phyloP scores from a whole-genome alignment of 83 land plant genomes.

The Diphasiastrum complanatum region DNA sequence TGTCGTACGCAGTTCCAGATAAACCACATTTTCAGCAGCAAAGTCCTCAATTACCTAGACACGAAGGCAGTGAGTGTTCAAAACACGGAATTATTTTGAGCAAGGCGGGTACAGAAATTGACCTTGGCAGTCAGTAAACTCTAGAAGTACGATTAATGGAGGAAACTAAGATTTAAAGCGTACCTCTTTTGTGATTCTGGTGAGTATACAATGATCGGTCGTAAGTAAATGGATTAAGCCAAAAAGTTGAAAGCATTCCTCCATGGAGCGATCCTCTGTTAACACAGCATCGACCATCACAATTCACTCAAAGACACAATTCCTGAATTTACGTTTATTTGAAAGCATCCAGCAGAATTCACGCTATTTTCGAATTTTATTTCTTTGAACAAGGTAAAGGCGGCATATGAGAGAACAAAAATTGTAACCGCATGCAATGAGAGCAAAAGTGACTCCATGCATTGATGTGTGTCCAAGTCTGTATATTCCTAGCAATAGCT shows the following conservation, averaged over 20 bases:
- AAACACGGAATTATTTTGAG: neutral
- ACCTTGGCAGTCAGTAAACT: neutral
- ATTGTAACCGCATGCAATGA: too few relatives aligned
- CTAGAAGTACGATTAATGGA: neutral
- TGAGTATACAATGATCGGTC: conserved; percentile 75
- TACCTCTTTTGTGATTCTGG: conserved; percentile 91
- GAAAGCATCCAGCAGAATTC: conserved; percentile 68
- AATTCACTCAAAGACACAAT: too few relatives aligned
- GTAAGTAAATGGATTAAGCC: conserved; percentile 76
- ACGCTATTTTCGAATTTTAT: conserved; percentile 14
- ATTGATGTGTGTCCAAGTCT: too few relatives aligned
- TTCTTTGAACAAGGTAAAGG: neutral
- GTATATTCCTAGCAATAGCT: too few relatives aligned
- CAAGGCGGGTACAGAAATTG: neutral
- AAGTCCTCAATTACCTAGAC: conserved; percentile 89
- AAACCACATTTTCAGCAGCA: conserved; percentile 86
- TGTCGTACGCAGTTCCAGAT: conserved; percentile 86
- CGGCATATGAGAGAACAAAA: too few relatives aligned
- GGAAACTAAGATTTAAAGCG: conserved; percentile 5
- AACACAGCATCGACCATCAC: too few relatives aligned
- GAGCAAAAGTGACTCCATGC: too few relatives aligned
- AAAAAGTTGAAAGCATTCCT: conserved; percentile 87
- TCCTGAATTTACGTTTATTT: too few relatives aligned
- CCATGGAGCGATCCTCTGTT: conserved; percentile 71
- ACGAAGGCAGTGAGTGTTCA: neutral